Evolutionary conservation across 2,329 filamentous ascomycete species (phyloP).

Genomic region (Hymenoscyphus infarciens): DNA sequence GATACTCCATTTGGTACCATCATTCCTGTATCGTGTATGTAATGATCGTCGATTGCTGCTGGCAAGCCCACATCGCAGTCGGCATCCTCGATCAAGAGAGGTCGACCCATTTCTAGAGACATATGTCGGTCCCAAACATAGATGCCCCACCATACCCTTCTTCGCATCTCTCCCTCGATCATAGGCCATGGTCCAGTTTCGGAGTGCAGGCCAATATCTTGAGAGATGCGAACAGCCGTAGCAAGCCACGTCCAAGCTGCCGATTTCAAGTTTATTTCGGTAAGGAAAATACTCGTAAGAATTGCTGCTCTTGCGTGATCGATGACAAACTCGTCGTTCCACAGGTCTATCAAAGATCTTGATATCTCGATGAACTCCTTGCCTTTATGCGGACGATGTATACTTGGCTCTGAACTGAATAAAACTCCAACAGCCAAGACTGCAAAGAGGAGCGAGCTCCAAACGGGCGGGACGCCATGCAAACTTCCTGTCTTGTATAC

Average conservation of each 20-base stretch:
- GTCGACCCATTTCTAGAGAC: slow-evolving; percentile 75
- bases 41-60: slow-evolving; percentile 75
- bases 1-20: slow-evolving; percentile 48
- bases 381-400: slow-evolving; percentile 51
- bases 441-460: slow-evolving; percentile 76
- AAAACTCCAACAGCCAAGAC: slow-evolving; percentile 80
- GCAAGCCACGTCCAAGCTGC: slow-evolving; percentile 85
- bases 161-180: slow-evolving; percentile 80
- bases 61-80: slow-evolving; percentile 86
- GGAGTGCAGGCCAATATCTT: slow-evolving; percentile 77
- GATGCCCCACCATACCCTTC: slow-evolving; percentile 89
- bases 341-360: slow-evolving; percentile 69
- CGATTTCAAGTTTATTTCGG: slow-evolving; percentile 82
- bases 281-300: slow-evolving; percentile 73
- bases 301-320: slow-evolving; percentile 72
- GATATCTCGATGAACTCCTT: slow-evolving; percentile 69
- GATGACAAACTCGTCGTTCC: slow-evolving; percentile 73
- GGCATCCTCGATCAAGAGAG: slow-evolving; percentile 77
- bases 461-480: slow-evolving; percentile 60
- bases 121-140: slow-evolving; percentile 84
- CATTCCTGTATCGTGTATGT: slow-evolving; percentile 58
- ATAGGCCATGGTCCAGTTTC: slow-evolving; percentile 70
- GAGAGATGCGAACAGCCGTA: slow-evolving; percentile 72
- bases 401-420: slow-evolving; percentile 59
- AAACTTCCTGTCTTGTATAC: slow-evolving; percentile 66